Evolutionary conservation across 768 basidiomycete species (phyloP), one percentile per base, ranked within the genome.

Genomic region (Boletus insuetus): DNA sequence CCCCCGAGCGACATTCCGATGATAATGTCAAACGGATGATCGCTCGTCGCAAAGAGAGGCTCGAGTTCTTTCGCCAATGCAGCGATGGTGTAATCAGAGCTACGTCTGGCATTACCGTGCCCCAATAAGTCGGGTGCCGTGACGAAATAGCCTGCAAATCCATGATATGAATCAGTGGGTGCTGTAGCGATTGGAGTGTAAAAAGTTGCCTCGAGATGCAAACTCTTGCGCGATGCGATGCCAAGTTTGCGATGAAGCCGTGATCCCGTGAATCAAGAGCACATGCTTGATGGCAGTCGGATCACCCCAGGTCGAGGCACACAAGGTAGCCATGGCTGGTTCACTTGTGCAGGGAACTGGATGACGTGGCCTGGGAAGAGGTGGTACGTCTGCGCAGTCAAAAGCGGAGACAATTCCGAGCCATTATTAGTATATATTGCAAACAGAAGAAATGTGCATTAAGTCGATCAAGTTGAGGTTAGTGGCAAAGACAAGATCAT

Each of bases 1-100:
- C 47, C 67, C 8, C 67, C 69, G 7, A 67, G 39, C 10, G 68
- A 69, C 34, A 60, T 48, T 8, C 59, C 64, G 8, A 67, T n/a
- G 14, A 70, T 39, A 41, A 65, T 17, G 10, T 57, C 7, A 12
- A 54, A 65, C 1, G 24, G 38, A 9, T 29, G 45, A n/a, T 55
- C 48, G 16, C 46, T 1, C 6, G 26, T 20, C 32, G 17, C 7
- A 8, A 67, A 49, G 32, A 62, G 24, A 1, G 59, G 63, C 0
- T 6, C 32, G n/a, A 63, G 58, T 34, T 60, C 65, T 5, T 58
- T 32, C 16, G 17, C 53, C 24, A 68, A 12, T 8, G 54, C 53
- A 6, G 37, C 24, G 12, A 68, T 29, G 38, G 63, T 57, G 41
- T 58, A 65, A 16, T 54, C 53, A 1, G 62, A 45, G 38, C 38